Base-by-base conservation (phyloP, 2,329 filamentous ascomycete genomes). In the Pseudogymnoascus sp. region DNA sequence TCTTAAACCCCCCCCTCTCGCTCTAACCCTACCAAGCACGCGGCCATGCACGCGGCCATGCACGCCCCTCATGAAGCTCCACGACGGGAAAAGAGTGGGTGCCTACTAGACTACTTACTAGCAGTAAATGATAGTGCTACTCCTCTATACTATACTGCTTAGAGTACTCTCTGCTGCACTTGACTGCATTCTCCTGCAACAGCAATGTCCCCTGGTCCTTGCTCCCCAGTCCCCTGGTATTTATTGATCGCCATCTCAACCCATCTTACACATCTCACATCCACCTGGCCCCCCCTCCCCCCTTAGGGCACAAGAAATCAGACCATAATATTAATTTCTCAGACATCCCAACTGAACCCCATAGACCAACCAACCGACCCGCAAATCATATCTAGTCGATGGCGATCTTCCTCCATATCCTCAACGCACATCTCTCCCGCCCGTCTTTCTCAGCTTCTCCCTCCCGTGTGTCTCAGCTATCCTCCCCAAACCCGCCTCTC, bases 141-240 rank as follows among this genome's bases (percentile, higher is more conserved):
- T n/a, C 14, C 2, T 4, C 24, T 26, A 26, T 3, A 26, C 44
- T 50, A 50, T 50, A 26, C 44, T n/a, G n/a, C 44, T 50, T 50
- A 26, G 13, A 50, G 44, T n/a, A n/a, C 24, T 3, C 24, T n/a
- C 13, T 47, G 19, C 42, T 47, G n/a, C 37, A 40, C 37, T 40
- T 13, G 5, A 2, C 37, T 40, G n/a, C 37, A 19, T 14, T 40
- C n/a, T 40, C 37, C 37, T 40, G 24, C 24, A n/a, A 29, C 24
- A n/a, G 10, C 14, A 50, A 50, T 50, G 29, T n/a, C 13, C 44
- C 44, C 44, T 50, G 44, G 14, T 50, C 44, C 44, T 50, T 50
- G 44, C 26, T 50, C 44, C 44, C 44, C 44, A 50, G 44, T 50
- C 44, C 44, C 44, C 44, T 50, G 44, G 44, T 50, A 50, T 50